Evolutionary conservation across 345 rosid species (phyloP).

Genomic region (Zanthoxylum bungeanum): DNA sequence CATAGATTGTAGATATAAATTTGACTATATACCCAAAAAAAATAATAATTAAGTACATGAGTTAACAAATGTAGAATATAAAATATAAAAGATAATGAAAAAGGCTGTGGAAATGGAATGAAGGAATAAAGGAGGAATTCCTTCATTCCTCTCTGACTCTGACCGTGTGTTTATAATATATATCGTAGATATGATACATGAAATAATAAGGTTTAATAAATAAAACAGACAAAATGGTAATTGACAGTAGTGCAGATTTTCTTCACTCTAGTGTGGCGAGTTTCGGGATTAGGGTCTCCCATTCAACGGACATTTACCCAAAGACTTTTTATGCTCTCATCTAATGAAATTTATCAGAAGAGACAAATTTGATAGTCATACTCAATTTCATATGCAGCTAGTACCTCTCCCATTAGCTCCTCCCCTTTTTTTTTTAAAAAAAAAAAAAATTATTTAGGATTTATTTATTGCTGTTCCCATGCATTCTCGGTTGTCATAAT

Average conservation of each 20-base stretch:
- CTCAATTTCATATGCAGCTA: not conserved
- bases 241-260: constrained; percentile 46
- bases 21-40: not conserved
- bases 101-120: constrained; percentile 2
- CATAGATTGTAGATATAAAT: too few relatives aligned
- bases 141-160: constrained; percentile 13
- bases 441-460: too few relatives aligned
- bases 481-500: constrained; percentile 27
- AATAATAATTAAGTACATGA: not conserved
- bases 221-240: constrained; percentile 15
- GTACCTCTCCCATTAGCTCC: not conserved
- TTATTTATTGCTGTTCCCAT: constrained; percentile 55
- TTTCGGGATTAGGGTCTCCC: constrained; percentile 61
- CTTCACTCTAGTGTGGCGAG: constrained; percentile 52
- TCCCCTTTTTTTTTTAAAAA: too few relatives aligned
- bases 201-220: not conserved
- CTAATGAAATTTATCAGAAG: not conserved
- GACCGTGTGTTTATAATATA: constrained; percentile 20
- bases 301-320: constrained; percentile 62
- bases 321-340: constrained; percentile 4
- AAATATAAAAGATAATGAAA: not conserved
- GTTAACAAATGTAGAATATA: not conserved
- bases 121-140: constrained; percentile 13
- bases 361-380: constrained; percentile 10
- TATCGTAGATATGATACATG: constrained; percentile 12